Percentiles rank a stretch among this genome's conserved stretches.
These are phyloP conservation scores for Erysimum cheiri DNA, from an alignment of 441 rosid genomes.

Conservation along the genomic window DNA sequence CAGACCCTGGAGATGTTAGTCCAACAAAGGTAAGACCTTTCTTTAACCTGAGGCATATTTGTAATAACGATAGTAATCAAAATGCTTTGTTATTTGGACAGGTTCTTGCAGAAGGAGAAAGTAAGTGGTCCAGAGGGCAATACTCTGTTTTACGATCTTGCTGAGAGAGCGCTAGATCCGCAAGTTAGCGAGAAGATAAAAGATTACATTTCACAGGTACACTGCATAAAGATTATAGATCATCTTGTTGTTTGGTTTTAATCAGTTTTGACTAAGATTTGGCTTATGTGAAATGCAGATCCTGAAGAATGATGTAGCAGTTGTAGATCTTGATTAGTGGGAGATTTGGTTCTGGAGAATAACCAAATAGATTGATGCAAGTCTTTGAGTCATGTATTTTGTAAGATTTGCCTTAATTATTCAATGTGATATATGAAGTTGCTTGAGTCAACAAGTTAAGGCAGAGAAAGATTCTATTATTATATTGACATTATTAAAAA, in stretches of 20 bases:
- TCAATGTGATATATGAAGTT: neutral
- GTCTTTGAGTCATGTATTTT: slow-evolving; percentile 17
- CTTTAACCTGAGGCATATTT: slow-evolving; percentile 14
- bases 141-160: slow-evolving; percentile 72
- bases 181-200: slow-evolving; percentile 63
- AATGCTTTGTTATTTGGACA: slow-evolving; percentile 34
- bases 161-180: slow-evolving; percentile 86
- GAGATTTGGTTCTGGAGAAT: neutral
- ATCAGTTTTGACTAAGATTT: slow-evolving; percentile 8
- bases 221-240: slow-evolving; percentile 2
- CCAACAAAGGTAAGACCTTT: slow-evolving; percentile 70
- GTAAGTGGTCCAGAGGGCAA: slow-evolving; percentile 83
- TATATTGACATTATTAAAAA: slow-evolving; percentile 43
- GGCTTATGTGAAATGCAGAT: slow-evolving; percentile 22
- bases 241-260: neutral
- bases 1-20: slow-evolving; percentile 78
- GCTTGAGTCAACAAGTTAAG: neutral
- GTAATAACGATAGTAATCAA: neutral
- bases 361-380: slow-evolving; percentile 15
- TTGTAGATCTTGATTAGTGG: slow-evolving; percentile 37
- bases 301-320: slow-evolving; percentile 39
- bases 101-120: slow-evolving; percentile 88
- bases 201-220: slow-evolving; percentile 79
- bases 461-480: slow-evolving; percentile 25
- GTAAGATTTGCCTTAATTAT: slow-evolving; percentile 11